Base-by-base conservation (phyloP, 2,329 filamentous ascomycete genomes). In the Claviceps citrina region DNA sequence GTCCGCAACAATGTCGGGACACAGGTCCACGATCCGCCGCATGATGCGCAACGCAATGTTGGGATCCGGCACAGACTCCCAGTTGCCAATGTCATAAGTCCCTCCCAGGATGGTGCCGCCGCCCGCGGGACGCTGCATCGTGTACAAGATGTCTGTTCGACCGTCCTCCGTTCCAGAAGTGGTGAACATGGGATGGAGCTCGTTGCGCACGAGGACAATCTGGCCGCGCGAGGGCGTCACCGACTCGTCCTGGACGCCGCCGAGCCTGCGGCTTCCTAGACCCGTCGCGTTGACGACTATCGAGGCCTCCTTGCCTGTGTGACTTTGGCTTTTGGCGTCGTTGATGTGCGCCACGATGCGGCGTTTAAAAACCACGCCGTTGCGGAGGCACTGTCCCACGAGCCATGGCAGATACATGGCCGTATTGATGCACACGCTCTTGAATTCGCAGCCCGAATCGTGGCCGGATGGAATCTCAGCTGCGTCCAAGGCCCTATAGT, bases 381-480 rank as follows among this genome's bases (percentile, higher is more conserved):
- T 73, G 49, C 75, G 76, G 22, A 82, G 68, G 56, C 84, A 93
- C 61, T 91, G 79, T 0, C 83, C 81, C 0, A 83, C 66, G 0
- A 96, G 76, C 76, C 83, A 95, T 4, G 84, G 76, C 2, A 95
- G 74, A 61, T 95, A 96, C 43, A 95, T 62, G 31, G 82, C 76
- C 0, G 84, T 84, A 62, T 96, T 95, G 57, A 95, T 89, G 62
- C 87, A 95, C 31, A 94, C 78, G 1, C 83, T 89, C 7, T 75
- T 84, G 58, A 91, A 94, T 41, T 71, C 67, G 38, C 75, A 82
- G 19, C 77, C 86, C 9, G 79, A 81, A 44, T 85, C 78, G 39
- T 79, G 72, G 15, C 73, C 82, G 0, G 63, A 50, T 0, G 75
- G 72, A 1, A 93, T 63, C 48, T 81, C 68, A 8, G 63, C 58